phyloP scores from a whole-genome alignment of 352 stramenopile species.

The Globisporangium recalcitrans region DNA sequence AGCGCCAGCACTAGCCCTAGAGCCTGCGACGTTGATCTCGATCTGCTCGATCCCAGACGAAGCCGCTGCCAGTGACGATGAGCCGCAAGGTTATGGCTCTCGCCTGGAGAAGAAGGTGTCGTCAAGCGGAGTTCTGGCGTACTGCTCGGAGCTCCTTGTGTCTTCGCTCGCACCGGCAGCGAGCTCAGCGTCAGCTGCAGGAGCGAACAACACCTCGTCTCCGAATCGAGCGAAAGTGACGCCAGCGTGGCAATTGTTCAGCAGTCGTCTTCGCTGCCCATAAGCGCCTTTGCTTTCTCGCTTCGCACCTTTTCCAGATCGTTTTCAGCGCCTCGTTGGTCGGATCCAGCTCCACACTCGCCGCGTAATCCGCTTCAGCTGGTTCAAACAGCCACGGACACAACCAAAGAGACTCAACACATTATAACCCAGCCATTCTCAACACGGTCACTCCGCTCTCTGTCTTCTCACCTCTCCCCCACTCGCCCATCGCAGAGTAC shows the following conservation, averaged over 20 bases:
- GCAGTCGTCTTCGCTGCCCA: not conserved
- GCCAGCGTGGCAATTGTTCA: slow-evolving; percentile 27
- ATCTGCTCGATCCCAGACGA: not conserved
- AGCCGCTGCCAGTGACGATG: no score
- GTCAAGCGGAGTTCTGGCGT: slow-evolving; percentile 28
- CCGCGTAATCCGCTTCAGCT: slow-evolving; percentile 57
- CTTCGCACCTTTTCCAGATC: slow-evolving; percentile 41
- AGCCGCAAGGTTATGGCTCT: not conserved
- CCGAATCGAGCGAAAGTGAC: slow-evolving; percentile 28
- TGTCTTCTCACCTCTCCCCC: slow-evolving; percentile 34
- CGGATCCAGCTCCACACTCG: slow-evolving; percentile 55
- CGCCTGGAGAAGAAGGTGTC: slow-evolving; percentile 20
- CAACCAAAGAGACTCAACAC: no score
- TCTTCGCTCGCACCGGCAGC: slow-evolving; percentile 19
- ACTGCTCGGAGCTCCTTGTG: slow-evolving; percentile 36
- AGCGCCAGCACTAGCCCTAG: not conserved
- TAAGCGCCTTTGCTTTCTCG: not conserved
- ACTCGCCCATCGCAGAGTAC: slow-evolving; percentile 29
- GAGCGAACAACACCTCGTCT: slow-evolving; percentile 9
- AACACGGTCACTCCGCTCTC: no score
- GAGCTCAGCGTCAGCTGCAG: not conserved
- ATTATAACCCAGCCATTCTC: no score
- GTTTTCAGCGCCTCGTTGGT: slow-evolving; percentile 38
- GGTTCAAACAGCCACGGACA: not conserved
- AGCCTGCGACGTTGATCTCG: slow-evolving; percentile 9